Percentiles rank a stretch among this genome's conserved stretches.
Conservation (phyloP, 371 early-diverging fungal species). For the Capillidium heterosporum region DNA sequence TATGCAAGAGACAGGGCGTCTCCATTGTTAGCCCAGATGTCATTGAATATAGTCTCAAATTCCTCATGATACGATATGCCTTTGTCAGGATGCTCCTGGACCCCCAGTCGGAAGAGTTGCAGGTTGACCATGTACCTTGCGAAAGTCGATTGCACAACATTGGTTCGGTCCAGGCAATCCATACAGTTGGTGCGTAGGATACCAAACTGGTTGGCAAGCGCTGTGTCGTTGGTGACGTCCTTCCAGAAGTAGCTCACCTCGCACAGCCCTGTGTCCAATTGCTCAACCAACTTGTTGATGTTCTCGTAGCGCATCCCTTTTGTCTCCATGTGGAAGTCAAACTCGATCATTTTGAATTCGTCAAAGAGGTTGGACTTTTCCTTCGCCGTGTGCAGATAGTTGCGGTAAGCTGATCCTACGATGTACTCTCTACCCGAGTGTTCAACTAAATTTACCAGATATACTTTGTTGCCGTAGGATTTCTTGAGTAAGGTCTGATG, state of each 20-base stretch:
- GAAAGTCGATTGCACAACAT: conserved; percentile 88
- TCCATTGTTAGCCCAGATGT: conserved; percentile 90
- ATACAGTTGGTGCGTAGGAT: conserved; percentile 97
- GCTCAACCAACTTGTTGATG: conserved; percentile 42
- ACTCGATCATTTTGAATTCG: conserved; percentile 53
- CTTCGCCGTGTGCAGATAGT: conserved; percentile 21
- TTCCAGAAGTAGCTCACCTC: conserved; percentile 49
- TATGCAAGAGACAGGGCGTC: conserved; percentile 87
- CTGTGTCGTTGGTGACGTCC: conserved; percentile 7
- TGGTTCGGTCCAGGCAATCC: conserved; percentile 99
- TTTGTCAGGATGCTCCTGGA: conserved; percentile 25
- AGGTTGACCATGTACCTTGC: conserved; percentile 46
- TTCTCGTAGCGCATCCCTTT: conserved; percentile 68
- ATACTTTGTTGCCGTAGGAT: conserved; percentile 56
- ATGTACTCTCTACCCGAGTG: conserved; percentile 71
- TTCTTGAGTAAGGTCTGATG: conserved; percentile 54
- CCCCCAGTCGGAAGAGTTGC: conserved; percentile 41
- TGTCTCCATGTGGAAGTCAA: conserved; percentile 95
- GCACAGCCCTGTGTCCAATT: conserved; percentile 44
- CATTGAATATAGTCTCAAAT: conserved; percentile 30
- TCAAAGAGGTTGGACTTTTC: conserved; percentile 24
- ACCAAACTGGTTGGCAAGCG: conserved; percentile 19
- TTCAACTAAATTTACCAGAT: conserved; percentile 76
- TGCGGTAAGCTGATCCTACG: conserved; percentile 63
- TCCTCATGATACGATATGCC: conserved; percentile 32